Evolutionary conservation across 192 early-diverging fungal genomes (phyloP).

Genomic region (Coemansia sp.): DNA sequence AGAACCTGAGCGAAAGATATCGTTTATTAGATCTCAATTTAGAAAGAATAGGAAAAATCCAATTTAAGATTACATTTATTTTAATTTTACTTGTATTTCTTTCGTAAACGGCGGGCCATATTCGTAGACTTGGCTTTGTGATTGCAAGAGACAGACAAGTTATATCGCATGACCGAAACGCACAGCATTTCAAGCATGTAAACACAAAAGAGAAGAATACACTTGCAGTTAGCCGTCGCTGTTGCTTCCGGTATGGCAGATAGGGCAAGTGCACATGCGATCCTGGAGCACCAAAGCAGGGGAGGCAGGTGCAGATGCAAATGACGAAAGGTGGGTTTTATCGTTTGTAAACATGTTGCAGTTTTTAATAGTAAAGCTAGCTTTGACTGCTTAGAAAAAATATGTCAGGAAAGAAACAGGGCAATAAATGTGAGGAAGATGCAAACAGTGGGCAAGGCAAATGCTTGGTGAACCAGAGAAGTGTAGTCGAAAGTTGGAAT

Average conservation of each 20-base stretch:
- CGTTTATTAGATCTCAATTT: too few species aligned
- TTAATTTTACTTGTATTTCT: too few species aligned
- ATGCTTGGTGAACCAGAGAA: not conserved
- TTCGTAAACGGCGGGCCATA: not conserved
- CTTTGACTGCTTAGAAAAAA: not conserved
- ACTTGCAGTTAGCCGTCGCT: conserved; percentile 15
- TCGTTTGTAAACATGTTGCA: not conserved
- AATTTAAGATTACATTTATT: too few species aligned
- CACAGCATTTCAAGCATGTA: not conserved
- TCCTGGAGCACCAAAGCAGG: conserved; percentile 4
- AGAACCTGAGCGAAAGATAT: too few species aligned
- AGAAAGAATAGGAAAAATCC: too few species aligned
- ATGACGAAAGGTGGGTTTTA: not conserved
- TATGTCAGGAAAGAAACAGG: not conserved
- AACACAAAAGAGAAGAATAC: not conserved
- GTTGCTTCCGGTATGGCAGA: conserved; percentile 38
- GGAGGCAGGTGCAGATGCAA: not conserved
- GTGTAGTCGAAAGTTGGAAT: not conserved
- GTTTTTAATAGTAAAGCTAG: not conserved
- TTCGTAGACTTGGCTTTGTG: not conserved
- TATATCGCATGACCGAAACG: not conserved
- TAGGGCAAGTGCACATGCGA: conserved; percentile 51
- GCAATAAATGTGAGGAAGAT: not conserved
- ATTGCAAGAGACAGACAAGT: not conserved
- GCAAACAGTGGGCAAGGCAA: not conserved